Percentiles rank a stretch among this genome's conserved stretches.
These are phyloP conservation scores for Rutstroemia sp. DNA, from an alignment of 2,329 filamentous ascomycete genomes.

Conservation along the genomic window DNA sequence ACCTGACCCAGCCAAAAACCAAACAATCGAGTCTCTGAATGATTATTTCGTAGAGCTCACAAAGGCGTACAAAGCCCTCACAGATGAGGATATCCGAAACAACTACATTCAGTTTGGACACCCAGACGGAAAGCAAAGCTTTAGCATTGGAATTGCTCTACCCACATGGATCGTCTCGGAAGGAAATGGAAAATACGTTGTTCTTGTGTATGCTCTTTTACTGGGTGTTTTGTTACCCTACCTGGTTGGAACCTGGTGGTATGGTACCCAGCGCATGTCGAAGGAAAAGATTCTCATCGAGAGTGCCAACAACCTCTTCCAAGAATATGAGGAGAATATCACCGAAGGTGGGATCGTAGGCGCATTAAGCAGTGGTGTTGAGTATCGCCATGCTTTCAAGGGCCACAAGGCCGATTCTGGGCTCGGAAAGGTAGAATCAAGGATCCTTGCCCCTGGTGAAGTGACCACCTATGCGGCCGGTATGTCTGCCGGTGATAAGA, in stretches of 20 bases:
- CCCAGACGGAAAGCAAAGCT: conserved; percentile 96
- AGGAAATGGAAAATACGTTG: conserved; percentile 90
- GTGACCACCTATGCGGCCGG: conserved; percentile 45
- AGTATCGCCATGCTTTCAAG: conserved; percentile 70
- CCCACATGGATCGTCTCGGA: conserved; percentile 89
- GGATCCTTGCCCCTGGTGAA: conserved; percentile 58
- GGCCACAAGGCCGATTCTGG: conserved; percentile 74
- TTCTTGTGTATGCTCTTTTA: conserved; percentile 80
- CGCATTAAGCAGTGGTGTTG: conserved; percentile 77
- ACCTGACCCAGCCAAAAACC: conserved; percentile 78
- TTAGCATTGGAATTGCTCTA: conserved; percentile 93
- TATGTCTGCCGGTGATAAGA: conserved; percentile 65
- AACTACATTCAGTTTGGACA: conserved; percentile 96
- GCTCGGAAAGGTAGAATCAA: conserved; percentile 76
- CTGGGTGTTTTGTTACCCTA: conserved; percentile 89
- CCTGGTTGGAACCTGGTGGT: conserved; percentile 96
- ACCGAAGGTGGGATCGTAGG: conserved; percentile 72
- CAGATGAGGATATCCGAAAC: conserved; percentile 93
- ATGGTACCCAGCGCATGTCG: conserved; percentile 86
- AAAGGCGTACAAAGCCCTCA: conserved; percentile 96
- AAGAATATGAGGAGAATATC: conserved; percentile 80
- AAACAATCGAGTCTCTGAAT: conserved; percentile 79
- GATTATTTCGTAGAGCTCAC: conserved; percentile 88
- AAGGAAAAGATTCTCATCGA: conserved; percentile 91
- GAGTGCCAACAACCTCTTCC: conserved; percentile 91